Evolutionary conservation across 352 stramenopile species (phyloP).

Genomic region (Phytophthora vignae): DNA sequence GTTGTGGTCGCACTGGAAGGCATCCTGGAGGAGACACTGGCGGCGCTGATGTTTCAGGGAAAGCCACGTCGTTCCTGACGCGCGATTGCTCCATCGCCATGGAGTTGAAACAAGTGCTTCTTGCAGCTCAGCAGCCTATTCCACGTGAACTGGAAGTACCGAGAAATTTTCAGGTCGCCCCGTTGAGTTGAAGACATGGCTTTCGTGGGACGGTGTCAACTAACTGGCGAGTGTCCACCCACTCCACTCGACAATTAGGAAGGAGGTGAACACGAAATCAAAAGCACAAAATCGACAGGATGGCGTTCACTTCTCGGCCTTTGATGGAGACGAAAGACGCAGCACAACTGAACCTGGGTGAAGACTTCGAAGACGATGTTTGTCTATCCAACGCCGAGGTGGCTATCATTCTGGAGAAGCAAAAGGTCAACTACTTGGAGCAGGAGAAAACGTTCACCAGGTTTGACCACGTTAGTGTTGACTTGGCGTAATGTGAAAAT

Average conservation of each 20-base stretch:
- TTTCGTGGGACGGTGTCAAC: neutral
- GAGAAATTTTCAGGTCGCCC: conserved; percentile 39
- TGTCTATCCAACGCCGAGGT: conserved; percentile 89
- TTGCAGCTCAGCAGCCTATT: conserved; percentile 52
- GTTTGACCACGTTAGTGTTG: conserved; percentile 25
- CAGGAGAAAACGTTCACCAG: conserved; percentile 84
- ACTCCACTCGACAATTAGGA: neutral
- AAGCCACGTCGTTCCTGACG: conserved; percentile 66
- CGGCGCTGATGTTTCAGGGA: conserved; percentile 40
- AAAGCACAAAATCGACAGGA: conserved; percentile 15
- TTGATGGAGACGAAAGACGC: conserved; percentile 85
- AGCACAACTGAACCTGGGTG: conserved; percentile 80
- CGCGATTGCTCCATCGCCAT: conserved; percentile 59
- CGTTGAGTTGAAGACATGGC: neutral
- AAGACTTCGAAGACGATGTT: conserved; percentile 83
- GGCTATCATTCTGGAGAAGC: conserved; percentile 87
- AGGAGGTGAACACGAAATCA: neutral
- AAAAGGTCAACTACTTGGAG: conserved; percentile 87
- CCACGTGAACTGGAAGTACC: conserved; percentile 56
- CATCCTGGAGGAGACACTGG: conserved; percentile 26
- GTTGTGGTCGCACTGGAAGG: conserved; percentile 79
- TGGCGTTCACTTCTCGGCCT: conserved; percentile 73
- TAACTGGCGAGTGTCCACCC: neutral
- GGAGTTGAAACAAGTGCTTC: conserved; percentile 59
- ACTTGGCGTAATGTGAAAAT: neutral